Percentiles rank a stretch among this genome's conserved stretches.
phyloP scores from a whole-genome alignment of 2,329 filamentous ascomycete genomes.

The Xylariaceae sp. region DNA sequence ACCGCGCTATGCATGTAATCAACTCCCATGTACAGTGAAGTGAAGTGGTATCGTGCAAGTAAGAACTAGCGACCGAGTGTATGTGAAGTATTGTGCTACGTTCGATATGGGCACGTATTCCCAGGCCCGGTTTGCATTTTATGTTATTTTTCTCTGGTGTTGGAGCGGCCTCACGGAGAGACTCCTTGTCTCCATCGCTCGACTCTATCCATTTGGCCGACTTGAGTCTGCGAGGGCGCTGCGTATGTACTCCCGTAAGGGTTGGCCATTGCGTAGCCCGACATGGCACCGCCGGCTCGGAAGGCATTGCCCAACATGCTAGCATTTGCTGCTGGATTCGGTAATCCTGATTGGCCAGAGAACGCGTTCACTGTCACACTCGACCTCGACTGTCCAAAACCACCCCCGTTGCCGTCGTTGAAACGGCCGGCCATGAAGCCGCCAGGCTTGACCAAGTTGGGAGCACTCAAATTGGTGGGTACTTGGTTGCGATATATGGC shows the following conservation, averaged over 20 bases:
- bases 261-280: constrained; percentile 20
- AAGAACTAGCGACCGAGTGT: too few species aligned
- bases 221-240: constrained; percentile 23
- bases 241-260: constrained; percentile 23
- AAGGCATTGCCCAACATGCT: constrained; percentile 25
- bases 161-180: constrained; percentile 19
- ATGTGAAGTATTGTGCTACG: too few species aligned
- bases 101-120: too few species aligned
- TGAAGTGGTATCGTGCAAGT: too few species aligned
- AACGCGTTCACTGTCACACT: constrained; percentile 22
- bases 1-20: too few species aligned
- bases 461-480: constrained; percentile 39
- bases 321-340: constrained; percentile 17
- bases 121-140: too few species aligned
- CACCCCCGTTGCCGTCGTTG: constrained; percentile 51
- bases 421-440: constrained; percentile 53
- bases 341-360: constrained; percentile 6
- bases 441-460: constrained; percentile 36
- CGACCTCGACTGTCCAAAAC: constrained; percentile 24
- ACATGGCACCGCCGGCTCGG: constrained; percentile 20
- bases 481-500: constrained; percentile 48
- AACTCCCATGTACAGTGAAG: too few species aligned
- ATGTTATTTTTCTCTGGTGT: too few species aligned
- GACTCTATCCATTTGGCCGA: constrained; percentile 32
- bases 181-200: constrained; percentile 35